Percentiles rank a stretch among this genome's conserved stretches.
Evolutionary conservation across 2,329 filamentous ascomycete genomes (phyloP).

Genomic region (Paecilomyces niveus): DNA sequence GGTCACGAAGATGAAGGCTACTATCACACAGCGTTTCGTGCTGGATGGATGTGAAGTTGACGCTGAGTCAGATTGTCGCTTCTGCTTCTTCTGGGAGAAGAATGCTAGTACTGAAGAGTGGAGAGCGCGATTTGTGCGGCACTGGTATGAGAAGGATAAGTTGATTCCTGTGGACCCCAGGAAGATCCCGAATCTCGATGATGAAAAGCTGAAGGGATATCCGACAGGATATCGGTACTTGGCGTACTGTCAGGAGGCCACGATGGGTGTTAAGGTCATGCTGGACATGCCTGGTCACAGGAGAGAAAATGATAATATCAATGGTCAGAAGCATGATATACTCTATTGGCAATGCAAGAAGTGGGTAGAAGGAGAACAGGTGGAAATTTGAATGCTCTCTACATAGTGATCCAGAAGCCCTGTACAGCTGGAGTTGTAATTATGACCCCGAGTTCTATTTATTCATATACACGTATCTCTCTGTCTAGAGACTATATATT

Average conservation of each 20-base stretch:
- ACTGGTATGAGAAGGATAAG: conserved; percentile 51
- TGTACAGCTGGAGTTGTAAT: not conserved
- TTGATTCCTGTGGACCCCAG: conserved; percentile 39
- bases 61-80: conserved; percentile 42
- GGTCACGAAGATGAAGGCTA: conserved; percentile 46
- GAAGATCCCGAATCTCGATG: conserved; percentile 35
- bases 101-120: conserved; percentile 26
- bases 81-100: conserved; percentile 42
- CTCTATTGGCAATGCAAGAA: conserved; percentile 38
- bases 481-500: not conserved
- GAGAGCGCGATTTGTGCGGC: conserved; percentile 39
- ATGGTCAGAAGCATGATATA: conserved; percentile 39
- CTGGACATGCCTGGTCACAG: conserved; percentile 41
- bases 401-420: not conserved
- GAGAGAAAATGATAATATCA: conserved; percentile 25
- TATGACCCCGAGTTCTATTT: not conserved
- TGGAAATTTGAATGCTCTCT: conserved; percentile 12
- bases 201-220: conserved; percentile 32
- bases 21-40: conserved; percentile 43
- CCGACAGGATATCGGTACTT: conserved; percentile 41
- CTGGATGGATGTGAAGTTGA: conserved; percentile 38
- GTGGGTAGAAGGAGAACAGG: conserved; percentile 37
- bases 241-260: conserved; percentile 37
- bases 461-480: not conserved
- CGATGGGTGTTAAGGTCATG: conserved; percentile 40